Base-by-base conservation (phyloP, 148 eudicot species). In the Agrostemma githago region DNA sequence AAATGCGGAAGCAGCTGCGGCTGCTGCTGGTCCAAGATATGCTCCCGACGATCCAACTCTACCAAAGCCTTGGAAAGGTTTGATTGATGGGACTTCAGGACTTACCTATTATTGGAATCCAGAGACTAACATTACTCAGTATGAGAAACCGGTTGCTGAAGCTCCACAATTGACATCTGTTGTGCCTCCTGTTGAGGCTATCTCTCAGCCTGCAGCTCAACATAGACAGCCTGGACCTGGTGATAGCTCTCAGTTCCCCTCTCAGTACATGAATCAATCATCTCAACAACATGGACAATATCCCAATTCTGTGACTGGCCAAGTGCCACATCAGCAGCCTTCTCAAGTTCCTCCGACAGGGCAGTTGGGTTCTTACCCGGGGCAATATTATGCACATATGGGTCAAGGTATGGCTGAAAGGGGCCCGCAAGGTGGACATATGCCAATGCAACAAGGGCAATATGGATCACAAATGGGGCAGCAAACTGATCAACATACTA, bases 41-140 rank as follows among this genome's bases (percentile, higher is more conserved):
- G 99, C 97, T 2, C 99, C 99, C 16, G 96, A 92, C 72, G 99
- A 95, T 79, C 99, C 99, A 40, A 84, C 86, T 44, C 86, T 95
- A 75, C 97, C 97, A 21, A 83, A 84, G 44, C 99, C 99, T 9
- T 95, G 99, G 99, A 92, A 90, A 83, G 97, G 96, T 70, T 85
- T 95, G 77, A 90, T 95, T 78, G 97, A 92, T 70, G 99, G 99
- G 81, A 90, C 85, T 74, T 79, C 89, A 15, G 91, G 96, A 62
- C 63, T 86, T 72, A 78, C 83, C 26, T 95, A 95, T 77, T 95
- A 92, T 61, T 95, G 99, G 99, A 95, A 95, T 80, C 97, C 93
- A 8, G 99, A 95, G 70, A 92, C 97, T 41, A 90, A 89, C 72
- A 60, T 88, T 40, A 92, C 97, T 41, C 99, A 95, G 81, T 95